These are phyloP conservation scores for Ogataea wickerhamii DNA, from an alignment of 805 yeast genomes.

Conservation along the genomic window DNA sequence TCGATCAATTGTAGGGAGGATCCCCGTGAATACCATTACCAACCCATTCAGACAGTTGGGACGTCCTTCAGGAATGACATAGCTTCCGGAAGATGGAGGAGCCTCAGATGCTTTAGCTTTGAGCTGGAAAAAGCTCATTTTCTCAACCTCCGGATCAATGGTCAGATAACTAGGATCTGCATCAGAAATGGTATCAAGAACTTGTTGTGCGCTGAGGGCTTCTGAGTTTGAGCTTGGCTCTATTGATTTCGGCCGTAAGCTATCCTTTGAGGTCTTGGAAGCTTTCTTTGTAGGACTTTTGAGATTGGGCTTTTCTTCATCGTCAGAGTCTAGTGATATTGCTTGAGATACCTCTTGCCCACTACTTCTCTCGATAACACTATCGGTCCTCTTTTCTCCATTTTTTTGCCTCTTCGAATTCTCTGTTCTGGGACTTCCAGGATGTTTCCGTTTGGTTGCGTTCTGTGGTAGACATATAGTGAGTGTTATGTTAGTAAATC, in stretches of 20 bases:
- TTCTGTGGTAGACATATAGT: neutral
- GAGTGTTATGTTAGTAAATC: neutral
- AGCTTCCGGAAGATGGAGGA: conserved; percentile 33
- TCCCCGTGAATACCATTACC: conserved; percentile 92
- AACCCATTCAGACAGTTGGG: conserved; percentile 85
- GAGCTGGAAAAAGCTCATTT: conserved; percentile 51
- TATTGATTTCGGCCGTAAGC: conserved; percentile 4
- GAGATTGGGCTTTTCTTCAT: conserved; percentile 2
- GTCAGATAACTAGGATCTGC: conserved; percentile 49
- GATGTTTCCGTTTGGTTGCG: conserved; percentile 6
- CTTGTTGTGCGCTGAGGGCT: conserved; percentile 43
- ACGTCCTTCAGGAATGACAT: conserved; percentile 72
- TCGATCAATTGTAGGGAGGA: conserved; percentile 74
- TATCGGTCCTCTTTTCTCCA: too few relatives aligned
- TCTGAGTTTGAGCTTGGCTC: neutral
- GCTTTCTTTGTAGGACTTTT: conserved; percentile 1
- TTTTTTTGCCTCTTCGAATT: too few relatives aligned
- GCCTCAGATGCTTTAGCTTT: conserved; percentile 42
- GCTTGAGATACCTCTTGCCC: conserved; percentile 1
- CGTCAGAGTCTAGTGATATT: conserved; percentile 14
- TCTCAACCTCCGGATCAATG: conserved; percentile 43
- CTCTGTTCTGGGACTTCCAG: too few relatives aligned
- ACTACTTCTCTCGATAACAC: too few relatives aligned
- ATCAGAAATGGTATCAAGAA: conserved; percentile 66
- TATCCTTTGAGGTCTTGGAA: conserved; percentile 6